phyloP scores from a whole-genome alignment of 768 basidiomycete species.

The Hypholoma sublateritium region DNA sequence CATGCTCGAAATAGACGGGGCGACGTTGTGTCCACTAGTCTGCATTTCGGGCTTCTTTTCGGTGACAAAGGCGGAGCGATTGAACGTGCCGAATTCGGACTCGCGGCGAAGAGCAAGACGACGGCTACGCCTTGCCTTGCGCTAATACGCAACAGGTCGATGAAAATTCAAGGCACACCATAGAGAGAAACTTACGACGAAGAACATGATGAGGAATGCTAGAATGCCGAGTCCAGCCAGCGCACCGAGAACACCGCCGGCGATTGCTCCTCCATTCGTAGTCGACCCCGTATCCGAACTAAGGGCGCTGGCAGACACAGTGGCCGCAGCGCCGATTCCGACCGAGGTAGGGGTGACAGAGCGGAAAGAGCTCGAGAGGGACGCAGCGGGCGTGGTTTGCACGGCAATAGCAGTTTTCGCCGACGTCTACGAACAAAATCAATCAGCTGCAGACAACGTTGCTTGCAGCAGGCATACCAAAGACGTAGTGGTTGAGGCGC shows the following conservation, averaged over 20 bases:
- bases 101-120: constrained; percentile 22
- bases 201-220: constrained; percentile 36
- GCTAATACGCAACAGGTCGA: neutral
- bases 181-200: constrained; percentile 29
- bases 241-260: constrained; percentile 40
- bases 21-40: constrained; percentile 19
- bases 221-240: constrained; percentile 35
- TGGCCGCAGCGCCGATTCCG: constrained; percentile 14
- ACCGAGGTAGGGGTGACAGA: constrained; percentile 11
- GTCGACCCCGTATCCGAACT: constrained; percentile 15
- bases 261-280: constrained; percentile 40
- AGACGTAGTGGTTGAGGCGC: constrained; percentile 6
- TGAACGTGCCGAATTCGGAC: constrained; percentile 40
- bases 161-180: neutral
- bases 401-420: neutral
- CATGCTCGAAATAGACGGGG: constrained; percentile 28
- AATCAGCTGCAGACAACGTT: neutral
- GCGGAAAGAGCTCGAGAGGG: constrained; percentile 18
- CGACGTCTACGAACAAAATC: neutral
- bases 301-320: constrained; percentile 18
- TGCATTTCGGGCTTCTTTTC: constrained; percentile 27
- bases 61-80: constrained; percentile 24
- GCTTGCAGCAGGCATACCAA: constrained; percentile 1
- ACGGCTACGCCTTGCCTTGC: constrained; percentile 35
- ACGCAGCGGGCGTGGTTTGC: constrained; percentile 12